Evolutionary conservation across 495 filamentous ascomycete genomes (phyloP).

Genomic region (Daldinia decipiens): DNA sequence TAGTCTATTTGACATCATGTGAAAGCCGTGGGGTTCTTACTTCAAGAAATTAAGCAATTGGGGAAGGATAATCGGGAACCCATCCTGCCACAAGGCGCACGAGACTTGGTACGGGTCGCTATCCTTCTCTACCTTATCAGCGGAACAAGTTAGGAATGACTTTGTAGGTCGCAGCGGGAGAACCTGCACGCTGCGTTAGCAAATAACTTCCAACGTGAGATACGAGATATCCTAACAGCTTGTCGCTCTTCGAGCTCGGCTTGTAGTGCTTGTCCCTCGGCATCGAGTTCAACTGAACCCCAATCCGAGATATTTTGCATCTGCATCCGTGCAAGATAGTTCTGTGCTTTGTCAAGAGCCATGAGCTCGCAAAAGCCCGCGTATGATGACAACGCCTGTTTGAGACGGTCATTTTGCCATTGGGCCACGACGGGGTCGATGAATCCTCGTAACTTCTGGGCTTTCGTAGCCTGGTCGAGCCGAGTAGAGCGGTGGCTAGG

Average conservation of each 20-base stretch:
- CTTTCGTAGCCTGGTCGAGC: constrained; percentile 71
- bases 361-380: constrained; percentile 81
- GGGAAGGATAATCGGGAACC: constrained; percentile 84
- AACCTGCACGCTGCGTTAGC: constrained; percentile 55
- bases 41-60: constrained; percentile 86
- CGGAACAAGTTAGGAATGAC: constrained; percentile 86
- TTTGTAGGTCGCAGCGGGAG: constrained; percentile 89
- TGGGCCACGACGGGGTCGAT: constrained; percentile 79
- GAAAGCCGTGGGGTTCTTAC: constrained; percentile 53
- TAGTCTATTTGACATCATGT: constrained; percentile 28
- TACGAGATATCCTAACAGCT: constrained; percentile 59
- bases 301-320: constrained; percentile 86
- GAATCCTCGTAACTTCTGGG: constrained; percentile 74
- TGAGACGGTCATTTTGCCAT: constrained; percentile 80
- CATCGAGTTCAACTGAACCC: constrained; percentile 78
- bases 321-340: constrained; percentile 76
- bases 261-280: constrained; percentile 81
- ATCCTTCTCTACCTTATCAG: constrained; percentile 81
- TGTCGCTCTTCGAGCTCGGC: constrained; percentile 77
- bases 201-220: neutral
- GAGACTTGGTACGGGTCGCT: constrained; percentile 74
- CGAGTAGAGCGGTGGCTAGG: constrained; percentile 79
- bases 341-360: constrained; percentile 79
- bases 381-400: constrained; percentile 76
- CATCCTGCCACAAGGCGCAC: constrained; percentile 81